phyloP scores from a whole-genome alignment of 768 basidiomycete genomes.

The Kwoniella europaea region DNA sequence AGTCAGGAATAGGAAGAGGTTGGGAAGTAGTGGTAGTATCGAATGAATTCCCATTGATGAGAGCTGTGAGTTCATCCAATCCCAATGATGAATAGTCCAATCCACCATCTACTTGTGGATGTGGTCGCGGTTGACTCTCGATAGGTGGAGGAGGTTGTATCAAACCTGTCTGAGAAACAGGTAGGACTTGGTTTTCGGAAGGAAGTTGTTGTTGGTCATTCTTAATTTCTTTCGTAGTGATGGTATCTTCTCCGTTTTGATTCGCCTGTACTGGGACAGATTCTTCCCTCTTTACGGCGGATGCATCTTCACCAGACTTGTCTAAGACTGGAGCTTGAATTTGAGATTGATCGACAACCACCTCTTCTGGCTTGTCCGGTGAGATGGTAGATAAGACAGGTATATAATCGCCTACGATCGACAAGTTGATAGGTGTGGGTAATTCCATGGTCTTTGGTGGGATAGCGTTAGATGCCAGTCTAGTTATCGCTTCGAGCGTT shows the following conservation, averaged over 20 bases:
- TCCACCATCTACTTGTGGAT: neutral
- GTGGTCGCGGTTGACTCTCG: neutral
- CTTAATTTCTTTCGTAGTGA: too few species aligned
- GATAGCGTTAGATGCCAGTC: constrained; percentile 2
- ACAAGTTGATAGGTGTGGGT: constrained; percentile 16
- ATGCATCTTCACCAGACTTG: too few species aligned
- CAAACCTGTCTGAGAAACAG: neutral
- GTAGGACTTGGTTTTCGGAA: neutral
- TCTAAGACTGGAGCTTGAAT: too few species aligned
- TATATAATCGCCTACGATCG: neutral
- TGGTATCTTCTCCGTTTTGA: too few species aligned
- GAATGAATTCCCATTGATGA: constrained; percentile 23
- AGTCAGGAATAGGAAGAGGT: too few species aligned
- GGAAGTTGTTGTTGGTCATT: neutral
- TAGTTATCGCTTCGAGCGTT: constrained; percentile 9
- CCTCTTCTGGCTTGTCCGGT: neutral
- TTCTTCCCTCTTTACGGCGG: too few species aligned
- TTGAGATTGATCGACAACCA: too few species aligned
- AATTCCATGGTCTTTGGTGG: constrained; percentile 18
- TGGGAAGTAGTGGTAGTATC: neutral
- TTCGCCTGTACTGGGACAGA: too few species aligned
- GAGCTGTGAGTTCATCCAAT: constrained; percentile 17
- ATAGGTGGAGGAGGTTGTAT: constrained; percentile 7
- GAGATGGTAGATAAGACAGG: neutral
- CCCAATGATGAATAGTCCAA: constrained; percentile 21